Conservation (phyloP, 129 eudicot genomes). For the Centrapalus pauciflorus region DNA sequence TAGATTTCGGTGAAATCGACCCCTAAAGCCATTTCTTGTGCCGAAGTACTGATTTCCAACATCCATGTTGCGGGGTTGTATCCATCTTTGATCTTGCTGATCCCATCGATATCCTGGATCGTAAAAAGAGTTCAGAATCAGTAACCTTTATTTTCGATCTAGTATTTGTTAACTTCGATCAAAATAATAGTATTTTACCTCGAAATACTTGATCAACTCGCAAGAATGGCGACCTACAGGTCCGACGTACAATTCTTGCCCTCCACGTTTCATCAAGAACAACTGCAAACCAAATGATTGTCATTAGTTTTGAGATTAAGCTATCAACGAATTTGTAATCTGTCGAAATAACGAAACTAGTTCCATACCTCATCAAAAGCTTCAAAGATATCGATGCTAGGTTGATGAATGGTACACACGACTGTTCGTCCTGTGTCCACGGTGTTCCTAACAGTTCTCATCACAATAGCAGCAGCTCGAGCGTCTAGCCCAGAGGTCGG, state of each 20-base stretch:
- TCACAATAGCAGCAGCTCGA: constrained; percentile 63
- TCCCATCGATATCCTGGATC: constrained; percentile 38
- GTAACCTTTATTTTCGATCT: no score
- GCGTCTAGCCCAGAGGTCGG: constrained; percentile 64
- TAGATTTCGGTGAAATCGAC: constrained; percentile 47
- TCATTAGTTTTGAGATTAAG: background rate
- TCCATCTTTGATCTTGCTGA: constrained; percentile 55
- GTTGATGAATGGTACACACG: constrained; percentile 69
- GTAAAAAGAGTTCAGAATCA: no score
- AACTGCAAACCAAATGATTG: constrained; percentile 42
- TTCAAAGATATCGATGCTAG: constrained; percentile 61
- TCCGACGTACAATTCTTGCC: constrained; percentile 77
- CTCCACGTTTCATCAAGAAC: constrained; percentile 85
- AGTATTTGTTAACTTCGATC: background rate
- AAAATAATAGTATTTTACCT: constrained; percentile 27
- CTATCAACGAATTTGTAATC: background rate
- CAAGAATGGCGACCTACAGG: constrained; percentile 82
- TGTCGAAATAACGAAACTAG: background rate
- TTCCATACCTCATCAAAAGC: constrained; percentile 55
- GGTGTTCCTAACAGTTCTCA: constrained; percentile 61
- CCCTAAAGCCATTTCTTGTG: constrained; percentile 50
- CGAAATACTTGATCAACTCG: constrained; percentile 70
- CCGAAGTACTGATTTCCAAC: constrained; percentile 53
- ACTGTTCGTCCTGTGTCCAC: constrained; percentile 65
- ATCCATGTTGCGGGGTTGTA: constrained; percentile 78